Conservation (phyloP, 1,284 basidiomycete genomes). For the Moesziomyces sp. region DNA sequence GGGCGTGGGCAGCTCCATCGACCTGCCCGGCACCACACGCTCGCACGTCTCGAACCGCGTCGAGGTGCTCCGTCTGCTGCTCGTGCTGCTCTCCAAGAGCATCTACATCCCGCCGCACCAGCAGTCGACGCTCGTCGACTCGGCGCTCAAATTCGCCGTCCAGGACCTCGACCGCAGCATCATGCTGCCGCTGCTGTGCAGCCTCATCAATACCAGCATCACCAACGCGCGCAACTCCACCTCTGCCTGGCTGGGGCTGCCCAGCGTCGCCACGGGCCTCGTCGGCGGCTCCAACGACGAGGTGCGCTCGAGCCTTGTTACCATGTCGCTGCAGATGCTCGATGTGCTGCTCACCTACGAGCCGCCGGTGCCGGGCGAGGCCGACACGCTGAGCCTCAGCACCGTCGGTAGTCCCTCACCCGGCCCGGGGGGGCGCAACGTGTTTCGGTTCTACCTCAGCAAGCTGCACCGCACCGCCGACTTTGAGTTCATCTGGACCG, state of each 20-base stretch:
- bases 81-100: slow-evolving; percentile 62
- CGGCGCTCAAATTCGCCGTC: slow-evolving; percentile 46
- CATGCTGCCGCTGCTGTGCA: slow-evolving; percentile 63
- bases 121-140: slow-evolving; percentile 27
- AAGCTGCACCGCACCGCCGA: slow-evolving; percentile 63
- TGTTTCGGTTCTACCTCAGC: slow-evolving; percentile 61
- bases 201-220: slow-evolving; percentile 58
- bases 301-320: slow-evolving; percentile 37
- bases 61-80: slow-evolving; percentile 59
- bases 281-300: slow-evolving; percentile 42
- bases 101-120: slow-evolving; percentile 55
- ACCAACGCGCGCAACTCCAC: slow-evolving; percentile 47
- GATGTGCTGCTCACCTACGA: slow-evolving; percentile 58
- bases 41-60: slow-evolving; percentile 55
- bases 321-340: slow-evolving; percentile 57
- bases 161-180: slow-evolving; percentile 48
- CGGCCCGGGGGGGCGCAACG: slow-evolving; percentile 42
- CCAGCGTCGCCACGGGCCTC: slow-evolving; percentile 21
- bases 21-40: slow-evolving; percentile 45
- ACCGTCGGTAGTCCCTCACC: slow-evolving; percentile 27
- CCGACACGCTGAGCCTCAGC: slow-evolving; percentile 33
- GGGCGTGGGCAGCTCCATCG: slow-evolving; percentile 62
- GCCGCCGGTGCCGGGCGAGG: slow-evolving; percentile 24
- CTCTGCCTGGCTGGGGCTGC: slow-evolving; percentile 35
- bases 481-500: slow-evolving; percentile 55